Evolutionary conservation across 108 stramenopile genomes (phyloP), one percentile per base, ranked within the genome.

Genomic region (Hondaea fermentalgiana): DNA sequence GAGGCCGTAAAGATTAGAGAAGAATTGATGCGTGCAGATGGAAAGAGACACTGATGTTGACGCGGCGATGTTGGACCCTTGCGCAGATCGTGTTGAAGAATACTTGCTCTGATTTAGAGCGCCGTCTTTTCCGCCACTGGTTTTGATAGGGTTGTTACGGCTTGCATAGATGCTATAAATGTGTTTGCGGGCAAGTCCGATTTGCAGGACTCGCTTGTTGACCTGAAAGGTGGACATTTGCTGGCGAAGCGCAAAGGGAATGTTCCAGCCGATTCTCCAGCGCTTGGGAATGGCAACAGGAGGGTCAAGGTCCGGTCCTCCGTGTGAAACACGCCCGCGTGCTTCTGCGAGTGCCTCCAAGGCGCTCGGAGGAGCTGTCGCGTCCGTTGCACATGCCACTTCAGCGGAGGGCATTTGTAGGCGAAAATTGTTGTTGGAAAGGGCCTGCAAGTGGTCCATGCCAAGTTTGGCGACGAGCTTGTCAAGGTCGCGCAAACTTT

Each of bases 241-340:
- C 25, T 53, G 43, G n/a, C 76, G 45, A 53, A 83, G n/a, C n/a
- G 49, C 23, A 53, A 53, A 83, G 45, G 76, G 76, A 17, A 83
- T 53, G 76, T 83, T 53, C 76, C 76, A 83, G 45, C 76, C 76
- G n/a, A 53, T 45, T 83, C 76, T 12, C 76, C 76, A 83, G 12
- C 51, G 45, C 49, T 53, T 47, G 25, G 76, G 76, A 0, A 83
- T 35, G n/a, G 28, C 51, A 8, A 83, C 17, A 12, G 76, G 76
- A 4, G 76, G 76, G 51, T 83, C 76, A 6, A 83, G 28, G 76
- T 53, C 76, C 19, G 19, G n/a, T 14, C n/a, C 17, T 12, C 49
- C 76, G 16, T 83, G 6, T 12, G 76, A 8, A 6, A 83, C 76
- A 53, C 76, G 45, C 14, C 76, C 76, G 25, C 76, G 45, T 45